Base-by-base conservation (phyloP, 495 filamentous ascomycete species). In the Penicillium alfredii region DNA sequence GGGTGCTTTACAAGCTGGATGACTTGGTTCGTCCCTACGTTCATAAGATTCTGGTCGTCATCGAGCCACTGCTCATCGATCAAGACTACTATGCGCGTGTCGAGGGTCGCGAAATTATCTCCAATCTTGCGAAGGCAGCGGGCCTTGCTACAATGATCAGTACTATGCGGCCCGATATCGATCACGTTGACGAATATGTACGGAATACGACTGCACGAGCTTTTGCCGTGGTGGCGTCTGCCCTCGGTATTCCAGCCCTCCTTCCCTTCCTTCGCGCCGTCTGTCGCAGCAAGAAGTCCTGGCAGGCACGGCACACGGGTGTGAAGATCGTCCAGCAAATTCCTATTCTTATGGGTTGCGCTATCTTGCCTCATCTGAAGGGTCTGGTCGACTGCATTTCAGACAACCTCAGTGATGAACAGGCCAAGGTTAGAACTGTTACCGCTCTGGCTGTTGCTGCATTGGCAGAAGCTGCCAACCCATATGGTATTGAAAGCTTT, bases 301-400 rank as follows among this genome's bases (percentile, higher is more conserved):
- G 93, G 93, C 88, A 97, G 57, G 93, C 93, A 36, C 72, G 93
- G 42, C 93, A 99, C 58, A 99, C 93, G n/a, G 93, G 93, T 61
- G 93, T 97, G 31, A 97, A 97, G 70, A 96, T 99, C 47, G 82
- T 97, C 16, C 93, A 99, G 53, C 93, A 99, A 61, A 96, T 99
- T 49, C 89, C 93, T n/a, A 99, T 99, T 52, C 65, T 97, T 9
- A 96, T 99, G 89, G 93, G 93, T 20, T 97, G 92, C 56, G 93
- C 93, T 18, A 88, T 97, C 44, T 71, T 99, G 17, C 93, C 92
- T 21, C 90, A 99, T 56, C 75, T 99, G 30, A 96, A 94, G 57
- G 90, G 87, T 5, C 71, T 99, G 16, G 93, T 99, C 11, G 93
- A 97, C 43, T 96, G 89, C 61, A 95, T 99, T 55, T 86, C 81